Conservation (phyloP, 768 basidiomycete genomes). For the Mycena galericulata region DNA sequence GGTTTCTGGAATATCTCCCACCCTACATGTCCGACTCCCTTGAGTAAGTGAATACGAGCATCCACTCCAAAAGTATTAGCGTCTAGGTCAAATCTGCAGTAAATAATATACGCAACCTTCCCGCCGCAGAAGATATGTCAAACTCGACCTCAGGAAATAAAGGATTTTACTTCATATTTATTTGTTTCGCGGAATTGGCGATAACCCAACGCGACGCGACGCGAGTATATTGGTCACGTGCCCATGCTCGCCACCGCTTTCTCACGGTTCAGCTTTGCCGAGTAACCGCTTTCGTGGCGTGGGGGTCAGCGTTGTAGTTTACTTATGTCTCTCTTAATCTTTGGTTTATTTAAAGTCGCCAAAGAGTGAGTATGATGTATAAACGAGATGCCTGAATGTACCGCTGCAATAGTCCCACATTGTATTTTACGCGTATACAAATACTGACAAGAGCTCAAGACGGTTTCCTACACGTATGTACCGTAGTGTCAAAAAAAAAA, state of each 20-base stretch:
- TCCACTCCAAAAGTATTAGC: conserved; percentile 4
- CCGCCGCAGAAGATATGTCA: conserved; percentile 1
- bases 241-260: background rate
- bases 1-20: conserved; percentile 3
- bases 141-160: background rate
- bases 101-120: background rate
- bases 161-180: background rate
- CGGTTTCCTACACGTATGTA: background rate
- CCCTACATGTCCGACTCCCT: conserved; percentile 8
- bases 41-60: background rate
- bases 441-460: background rate
- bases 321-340: background rate
- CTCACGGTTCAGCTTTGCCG: background rate
- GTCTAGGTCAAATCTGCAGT: background rate
- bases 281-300: background rate
- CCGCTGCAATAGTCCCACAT: background rate
- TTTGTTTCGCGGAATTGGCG: background rate
- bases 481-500: background rate
- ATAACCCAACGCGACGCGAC: background rate
- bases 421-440: background rate
- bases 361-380: background rate
- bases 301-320: background rate
- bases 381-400: background rate
- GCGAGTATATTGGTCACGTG: background rate
- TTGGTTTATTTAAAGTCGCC: background rate